phyloP scores from a whole-genome alignment of 805 yeast species.

The Metschnikowia chrysomelidarum region DNA sequence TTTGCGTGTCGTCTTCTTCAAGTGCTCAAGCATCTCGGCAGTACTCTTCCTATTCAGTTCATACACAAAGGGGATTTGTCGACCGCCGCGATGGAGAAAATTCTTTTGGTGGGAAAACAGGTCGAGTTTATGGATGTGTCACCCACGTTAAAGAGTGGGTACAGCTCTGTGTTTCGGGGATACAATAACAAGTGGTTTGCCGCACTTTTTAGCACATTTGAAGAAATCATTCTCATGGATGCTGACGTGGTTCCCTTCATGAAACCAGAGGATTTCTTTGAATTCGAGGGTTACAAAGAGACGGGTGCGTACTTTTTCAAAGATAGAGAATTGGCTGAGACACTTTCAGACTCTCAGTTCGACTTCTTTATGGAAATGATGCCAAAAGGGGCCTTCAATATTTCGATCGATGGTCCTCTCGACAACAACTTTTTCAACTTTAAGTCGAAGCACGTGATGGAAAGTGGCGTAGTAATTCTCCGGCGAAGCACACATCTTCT shows the following conservation, averaged over 20 bases:
- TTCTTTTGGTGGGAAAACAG: constrained; percentile 8
- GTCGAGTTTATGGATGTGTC: constrained; percentile 19
- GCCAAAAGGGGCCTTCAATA: constrained; percentile 9
- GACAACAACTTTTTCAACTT: constrained; percentile 18
- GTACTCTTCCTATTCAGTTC: constrained; percentile 16
- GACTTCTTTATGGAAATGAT: constrained; percentile 13
- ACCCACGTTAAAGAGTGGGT: constrained; percentile 18
- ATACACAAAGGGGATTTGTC: constrained; percentile 17
- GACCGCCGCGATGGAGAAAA: constrained; percentile 1
- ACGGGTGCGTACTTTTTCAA: constrained; percentile 36
- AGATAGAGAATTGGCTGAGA: constrained; percentile 19
- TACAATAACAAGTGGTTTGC: constrained; percentile 26
- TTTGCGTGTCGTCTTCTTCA: constrained; percentile 14
- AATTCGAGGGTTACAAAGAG: constrained; percentile 9
- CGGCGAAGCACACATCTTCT: constrained; percentile 23
- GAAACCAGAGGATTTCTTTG: constrained; percentile 12
- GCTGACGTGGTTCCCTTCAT: constrained; percentile 19
- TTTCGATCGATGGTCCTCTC: constrained; percentile 8
- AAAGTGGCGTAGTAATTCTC: constrained; percentile 36
- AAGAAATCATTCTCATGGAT: constrained; percentile 22
- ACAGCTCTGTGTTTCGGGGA: constrained; percentile 25
- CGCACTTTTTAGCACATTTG: constrained; percentile 29
- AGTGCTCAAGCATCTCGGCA: constrained; percentile 12
- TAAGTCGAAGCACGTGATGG: constrained; percentile 29
- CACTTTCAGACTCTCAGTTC: constrained; percentile 8